These are phyloP conservation scores for Cyberlindnera japonica DNA, from an alignment of 805 yeast genomes.

Conservation along the genomic window DNA sequence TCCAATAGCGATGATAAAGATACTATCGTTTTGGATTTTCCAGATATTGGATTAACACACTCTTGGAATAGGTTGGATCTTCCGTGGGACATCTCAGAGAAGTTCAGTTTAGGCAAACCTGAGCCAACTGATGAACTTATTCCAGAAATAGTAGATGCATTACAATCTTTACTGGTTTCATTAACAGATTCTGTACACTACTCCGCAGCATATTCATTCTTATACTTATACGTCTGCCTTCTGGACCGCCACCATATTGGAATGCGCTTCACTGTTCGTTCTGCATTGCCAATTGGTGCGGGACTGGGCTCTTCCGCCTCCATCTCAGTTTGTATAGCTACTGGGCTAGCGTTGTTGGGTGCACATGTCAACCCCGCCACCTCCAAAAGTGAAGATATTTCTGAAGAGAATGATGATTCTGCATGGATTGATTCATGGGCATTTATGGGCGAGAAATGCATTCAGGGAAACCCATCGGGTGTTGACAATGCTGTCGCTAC, in stretches of 20 bases:
- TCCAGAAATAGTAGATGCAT: constrained; percentile 50
- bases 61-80: constrained; percentile 60
- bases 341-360: constrained; percentile 65
- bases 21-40: constrained; percentile 64
- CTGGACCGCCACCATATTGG: constrained; percentile 48
- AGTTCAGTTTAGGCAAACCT: constrained; percentile 22
- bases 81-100: constrained; percentile 49
- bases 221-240: constrained; percentile 67
- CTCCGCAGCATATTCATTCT: constrained; percentile 77
- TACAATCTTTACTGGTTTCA: constrained; percentile 42
- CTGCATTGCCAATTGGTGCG: constrained; percentile 92
- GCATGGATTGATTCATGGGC: constrained; percentile 82
- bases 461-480: constrained; percentile 96
- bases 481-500: constrained; percentile 96
- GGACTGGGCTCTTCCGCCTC: constrained; percentile 96
- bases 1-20: constrained; percentile 40
- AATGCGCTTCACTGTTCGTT: constrained; percentile 60
- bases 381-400: constrained; percentile 32
- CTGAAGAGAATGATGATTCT: constrained; percentile 40
- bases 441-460: constrained; percentile 88
- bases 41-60: constrained; percentile 69
- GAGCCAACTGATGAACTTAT: constrained; percentile 51
- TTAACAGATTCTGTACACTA: constrained; percentile 58
- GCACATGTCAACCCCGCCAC: constrained; percentile 45
- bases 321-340: constrained; percentile 74